Percentiles rank a stretch among this genome's conserved stretches.
Conservation (phyloP, 805 yeast species). For the Metschnikowia proteae region DNA sequence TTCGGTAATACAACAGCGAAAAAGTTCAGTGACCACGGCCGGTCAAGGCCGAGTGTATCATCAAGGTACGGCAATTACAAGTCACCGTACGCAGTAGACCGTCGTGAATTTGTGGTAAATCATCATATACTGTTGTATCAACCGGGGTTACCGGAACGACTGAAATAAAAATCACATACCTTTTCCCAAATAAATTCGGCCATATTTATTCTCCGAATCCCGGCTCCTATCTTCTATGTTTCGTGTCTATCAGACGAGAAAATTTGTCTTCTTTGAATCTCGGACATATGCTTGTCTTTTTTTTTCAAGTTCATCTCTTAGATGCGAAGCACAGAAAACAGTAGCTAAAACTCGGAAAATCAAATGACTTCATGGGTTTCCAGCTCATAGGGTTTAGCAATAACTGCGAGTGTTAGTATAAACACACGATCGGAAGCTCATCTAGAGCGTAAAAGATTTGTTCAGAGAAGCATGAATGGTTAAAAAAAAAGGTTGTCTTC, state of each 20-base stretch:
- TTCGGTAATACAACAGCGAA: background rate
- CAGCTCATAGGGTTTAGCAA: slow-evolving; percentile 1
- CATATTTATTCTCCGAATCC: slow-evolving; percentile 17
- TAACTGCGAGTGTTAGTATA: slow-evolving; percentile 10
- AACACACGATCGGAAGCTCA: background rate
- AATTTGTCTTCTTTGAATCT: slow-evolving; percentile 59
- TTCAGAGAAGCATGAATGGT: slow-evolving; percentile 97
- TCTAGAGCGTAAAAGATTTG: slow-evolving; percentile 1
- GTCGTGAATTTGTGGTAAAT: slow-evolving; percentile 49
- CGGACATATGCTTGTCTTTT: slow-evolving; percentile 99
- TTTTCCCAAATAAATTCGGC: slow-evolving; percentile 6
- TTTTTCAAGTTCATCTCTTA: slow-evolving; percentile 67
- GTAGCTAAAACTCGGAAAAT: slow-evolving; percentile 14
- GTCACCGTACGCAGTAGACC: slow-evolving; percentile 48
- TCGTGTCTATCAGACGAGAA: slow-evolving; percentile 44
- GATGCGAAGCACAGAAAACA: slow-evolving; percentile 16
- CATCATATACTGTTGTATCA: slow-evolving; percentile 37
- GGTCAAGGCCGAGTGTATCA: slow-evolving; percentile 48
- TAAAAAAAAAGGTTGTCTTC: slow-evolving; percentile 72
- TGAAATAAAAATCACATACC: slow-evolving; percentile 14
- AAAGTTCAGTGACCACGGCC: slow-evolving; percentile 47
- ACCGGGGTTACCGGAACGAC: background rate
- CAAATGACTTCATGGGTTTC: background rate
- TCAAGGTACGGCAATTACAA: slow-evolving; percentile 44
- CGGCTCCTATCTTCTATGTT: slow-evolving; percentile 22